Evolutionary conservation across 139 green algal species (phyloP).

Genomic region (Coccomyxa sp.): DNA sequence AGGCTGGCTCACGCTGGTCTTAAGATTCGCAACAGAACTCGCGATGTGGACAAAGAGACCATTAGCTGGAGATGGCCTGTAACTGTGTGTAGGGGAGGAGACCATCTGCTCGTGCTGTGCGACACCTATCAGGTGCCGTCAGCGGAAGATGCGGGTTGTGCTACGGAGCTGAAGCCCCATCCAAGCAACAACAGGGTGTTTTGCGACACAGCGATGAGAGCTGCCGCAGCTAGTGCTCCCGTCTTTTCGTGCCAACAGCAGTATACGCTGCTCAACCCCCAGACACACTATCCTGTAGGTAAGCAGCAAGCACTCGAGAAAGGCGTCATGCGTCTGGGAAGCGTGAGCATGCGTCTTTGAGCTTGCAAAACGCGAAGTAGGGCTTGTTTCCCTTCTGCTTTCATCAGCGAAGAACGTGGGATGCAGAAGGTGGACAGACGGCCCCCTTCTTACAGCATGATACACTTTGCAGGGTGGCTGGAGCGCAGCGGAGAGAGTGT

Average conservation of each 20-base stretch:
- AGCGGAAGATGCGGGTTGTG: not conserved
- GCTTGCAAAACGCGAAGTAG: not conserved
- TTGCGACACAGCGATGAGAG: slow-evolving; percentile 29
- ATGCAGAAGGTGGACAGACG: not conserved
- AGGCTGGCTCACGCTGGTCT: not conserved
- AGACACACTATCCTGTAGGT: slow-evolving; percentile 17
- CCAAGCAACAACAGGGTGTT: slow-evolving; percentile 51
- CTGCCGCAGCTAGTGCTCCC: slow-evolving; percentile 18
- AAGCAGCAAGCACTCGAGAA: not conserved
- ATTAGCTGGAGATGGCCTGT: not conserved
- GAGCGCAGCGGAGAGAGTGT: slow-evolving; percentile 4
- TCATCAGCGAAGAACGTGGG: not conserved
- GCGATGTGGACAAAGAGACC: too few species aligned
- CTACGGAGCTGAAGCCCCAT: slow-evolving; percentile 21
- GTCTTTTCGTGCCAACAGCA: slow-evolving; percentile 68
- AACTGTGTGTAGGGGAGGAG: slow-evolving; percentile 41
- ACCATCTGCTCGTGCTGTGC: slow-evolving; percentile 74
- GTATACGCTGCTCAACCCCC: slow-evolving; percentile 58
- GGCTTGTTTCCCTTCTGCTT: not conserved
- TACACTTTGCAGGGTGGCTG: slow-evolving; percentile 15
- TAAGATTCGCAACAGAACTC: too few species aligned
- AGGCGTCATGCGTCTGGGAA: not conserved
- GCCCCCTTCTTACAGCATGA: not conserved
- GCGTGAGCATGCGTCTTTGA: too few species aligned
- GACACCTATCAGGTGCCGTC: slow-evolving; percentile 46